Base-by-base conservation (phyloP, 2,329 filamentous ascomycete genomes). In the Cryphonectria parasitica region DNA sequence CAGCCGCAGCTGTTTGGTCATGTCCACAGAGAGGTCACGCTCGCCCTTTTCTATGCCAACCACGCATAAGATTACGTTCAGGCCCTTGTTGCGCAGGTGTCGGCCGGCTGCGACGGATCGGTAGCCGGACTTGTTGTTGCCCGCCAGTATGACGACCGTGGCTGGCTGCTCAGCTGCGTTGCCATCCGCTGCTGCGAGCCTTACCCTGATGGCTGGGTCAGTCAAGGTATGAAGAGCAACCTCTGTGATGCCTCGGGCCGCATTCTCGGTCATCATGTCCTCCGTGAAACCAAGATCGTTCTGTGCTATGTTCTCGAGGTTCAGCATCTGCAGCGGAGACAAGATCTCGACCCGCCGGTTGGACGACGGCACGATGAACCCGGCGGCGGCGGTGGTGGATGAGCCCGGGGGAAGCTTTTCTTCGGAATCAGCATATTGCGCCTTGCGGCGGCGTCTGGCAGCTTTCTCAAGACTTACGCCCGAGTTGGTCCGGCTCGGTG, bases 61-160 rank as follows among this genome's bases (percentile, higher is more conserved):
- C 10, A 98, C 86, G 72, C 94, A 96, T 8, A 97, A 86, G 62
- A 97, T 88, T 52, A 97, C 90, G 69, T 93, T 91, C 68, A 93
- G 84, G 28, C 92, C 92, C 74, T 95, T 92, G 77, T 95, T 95
- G 66, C 93, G 90, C 11, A 98, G 87, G 79, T 98, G 95, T 5
- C 96, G 89, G 39, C 91, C 94, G 4, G 94, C 94, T 19, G 94
- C 92, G 67, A 98, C 86, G 3, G 94, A 94, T 71, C 95, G 88
- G 52, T 93, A 91, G 54, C 95, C 95, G 0, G 91, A 94, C 74
- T 94, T 94, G 80, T 97, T 95, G 79, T 98, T 98, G n/a, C 96
- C 95, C 0, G 93, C 95, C n/a, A 98, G 85, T 8, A 98, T 89
- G 31, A 97, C 89, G 43, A 89, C 82, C 0, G 85, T 84, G 69